phyloP scores from a whole-genome alignment of 169 alveolate species.

The Neospora caninum region DNA sequence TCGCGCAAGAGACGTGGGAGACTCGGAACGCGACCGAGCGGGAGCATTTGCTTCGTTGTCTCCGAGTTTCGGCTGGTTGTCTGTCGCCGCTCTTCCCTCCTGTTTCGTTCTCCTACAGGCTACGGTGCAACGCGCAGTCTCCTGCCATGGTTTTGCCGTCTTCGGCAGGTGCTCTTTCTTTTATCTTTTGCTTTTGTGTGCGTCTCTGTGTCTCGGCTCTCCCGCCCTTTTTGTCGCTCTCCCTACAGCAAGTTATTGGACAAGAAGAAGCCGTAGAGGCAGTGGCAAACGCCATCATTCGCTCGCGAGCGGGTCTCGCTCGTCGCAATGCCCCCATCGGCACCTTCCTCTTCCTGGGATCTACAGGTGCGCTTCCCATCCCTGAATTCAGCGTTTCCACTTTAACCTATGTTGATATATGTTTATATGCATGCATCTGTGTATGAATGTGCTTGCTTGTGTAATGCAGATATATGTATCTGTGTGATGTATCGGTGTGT shows the following conservation, averaged over 20 bases:
- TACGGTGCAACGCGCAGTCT: too few species aligned
- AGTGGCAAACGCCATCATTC: slow-evolving; percentile 77
- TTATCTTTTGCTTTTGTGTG: too few species aligned
- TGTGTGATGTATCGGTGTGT: neutral
- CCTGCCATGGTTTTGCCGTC: too few species aligned
- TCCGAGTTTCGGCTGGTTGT: too few species aligned
- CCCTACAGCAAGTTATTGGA: slow-evolving; percentile 43
- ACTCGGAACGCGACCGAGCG: too few species aligned
- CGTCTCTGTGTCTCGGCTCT: too few species aligned
- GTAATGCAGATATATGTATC: neutral
- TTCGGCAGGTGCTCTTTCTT: too few species aligned
- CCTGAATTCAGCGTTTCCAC: neutral
- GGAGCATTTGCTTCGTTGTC: too few species aligned
- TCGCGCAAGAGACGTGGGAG: too few species aligned
- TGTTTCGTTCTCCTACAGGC: too few species aligned
- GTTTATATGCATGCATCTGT: neutral
- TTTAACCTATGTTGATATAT: neutral
- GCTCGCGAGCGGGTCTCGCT: slow-evolving; percentile 87
- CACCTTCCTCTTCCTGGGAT: slow-evolving; percentile 85
- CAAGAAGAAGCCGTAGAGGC: slow-evolving; percentile 63
- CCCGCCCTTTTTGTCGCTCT: too few species aligned
- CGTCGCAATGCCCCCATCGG: slow-evolving; percentile 86
- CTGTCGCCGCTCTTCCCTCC: too few species aligned
- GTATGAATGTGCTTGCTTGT: neutral
- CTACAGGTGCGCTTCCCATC: slow-evolving; percentile 75